Evolutionary conservation across 441 rosid genomes (phyloP).

Genomic region (Euphorbia celastroides): DNA sequence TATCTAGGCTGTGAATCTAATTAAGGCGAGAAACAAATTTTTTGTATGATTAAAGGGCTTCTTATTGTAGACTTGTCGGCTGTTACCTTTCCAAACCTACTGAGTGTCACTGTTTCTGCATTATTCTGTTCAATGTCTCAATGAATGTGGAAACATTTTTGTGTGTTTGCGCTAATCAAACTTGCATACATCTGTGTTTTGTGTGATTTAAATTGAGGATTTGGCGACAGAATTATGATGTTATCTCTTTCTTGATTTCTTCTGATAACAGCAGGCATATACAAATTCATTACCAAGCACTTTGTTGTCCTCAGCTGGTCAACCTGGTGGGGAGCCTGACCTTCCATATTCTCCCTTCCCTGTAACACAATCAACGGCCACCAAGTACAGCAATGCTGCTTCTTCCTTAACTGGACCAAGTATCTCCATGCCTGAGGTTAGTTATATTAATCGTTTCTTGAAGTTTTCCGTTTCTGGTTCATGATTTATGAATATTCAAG

Average conservation of each 20-base stretch:
- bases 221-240: slow-evolving; percentile 1
- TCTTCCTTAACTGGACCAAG: slow-evolving; percentile 70
- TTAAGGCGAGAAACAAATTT: not conserved
- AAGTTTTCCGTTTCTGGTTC: not conserved
- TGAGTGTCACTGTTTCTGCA: not conserved
- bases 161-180: not conserved
- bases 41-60: not conserved
- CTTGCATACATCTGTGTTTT: not conserved
- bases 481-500: not conserved
- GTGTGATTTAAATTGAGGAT: not conserved
- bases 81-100: not conserved
- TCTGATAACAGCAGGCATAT: slow-evolving; percentile 51
- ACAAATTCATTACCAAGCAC: slow-evolving; percentile 65
- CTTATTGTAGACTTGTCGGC: not conserved
- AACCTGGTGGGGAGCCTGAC: slow-evolving; percentile 72
- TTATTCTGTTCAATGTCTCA: not conserved
- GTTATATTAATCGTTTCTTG: slow-evolving; percentile 6
- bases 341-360: slow-evolving; percentile 81
- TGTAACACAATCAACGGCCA: slow-evolving; percentile 55
- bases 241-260: slow-evolving; percentile 6
- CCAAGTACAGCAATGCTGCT: slow-evolving; percentile 56
- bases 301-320: slow-evolving; percentile 63
- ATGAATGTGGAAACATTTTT: not conserved
- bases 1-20: not conserved
- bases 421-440: slow-evolving; percentile 86